phyloP scores from a whole-genome alignment of 768 basidiomycete species.

The Termitomyces sp. region DNA sequence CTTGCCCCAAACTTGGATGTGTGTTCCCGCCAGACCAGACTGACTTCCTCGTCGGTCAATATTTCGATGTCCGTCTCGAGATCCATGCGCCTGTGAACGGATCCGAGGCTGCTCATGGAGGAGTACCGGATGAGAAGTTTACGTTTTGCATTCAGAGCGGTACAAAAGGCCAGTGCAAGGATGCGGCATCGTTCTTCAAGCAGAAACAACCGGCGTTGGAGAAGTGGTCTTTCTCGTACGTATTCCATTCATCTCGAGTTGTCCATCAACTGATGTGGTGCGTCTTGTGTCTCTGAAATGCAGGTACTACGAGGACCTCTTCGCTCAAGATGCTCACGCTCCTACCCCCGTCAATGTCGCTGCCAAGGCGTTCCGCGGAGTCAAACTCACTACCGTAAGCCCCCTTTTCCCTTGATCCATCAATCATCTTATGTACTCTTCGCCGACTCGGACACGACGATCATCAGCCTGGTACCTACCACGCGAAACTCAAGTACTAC shows the following conservation, averaged over 20 bases:
- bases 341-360: conserved; percentile 35
- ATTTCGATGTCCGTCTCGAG: conserved; percentile 40
- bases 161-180: conserved; percentile 24
- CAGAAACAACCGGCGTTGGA: conserved; percentile 29
- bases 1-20: conserved; percentile 38
- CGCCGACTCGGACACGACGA: neutral
- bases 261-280: neutral
- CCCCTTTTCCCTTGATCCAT: neutral
- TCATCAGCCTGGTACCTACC: conserved; percentile 34
- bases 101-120: conserved; percentile 26
- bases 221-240: conserved; percentile 39
- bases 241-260: neutral
- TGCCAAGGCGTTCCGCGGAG: conserved; percentile 38
- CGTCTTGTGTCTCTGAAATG: neutral
- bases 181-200: conserved; percentile 33
- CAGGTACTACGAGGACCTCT: conserved; percentile 42
- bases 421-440: neutral
- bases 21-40: conserved; percentile 42
- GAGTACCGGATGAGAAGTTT: conserved; percentile 36
- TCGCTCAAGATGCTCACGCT: conserved; percentile 31
- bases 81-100: conserved; percentile 41
- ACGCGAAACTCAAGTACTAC: conserved; percentile 34
- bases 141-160: conserved; percentile 33
- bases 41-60: conserved; percentile 38
- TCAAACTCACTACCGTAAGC: conserved; percentile 25